phyloP scores from a whole-genome alignment of 352 stramenopile species.

The Pelagophyceae sp. region DNA sequence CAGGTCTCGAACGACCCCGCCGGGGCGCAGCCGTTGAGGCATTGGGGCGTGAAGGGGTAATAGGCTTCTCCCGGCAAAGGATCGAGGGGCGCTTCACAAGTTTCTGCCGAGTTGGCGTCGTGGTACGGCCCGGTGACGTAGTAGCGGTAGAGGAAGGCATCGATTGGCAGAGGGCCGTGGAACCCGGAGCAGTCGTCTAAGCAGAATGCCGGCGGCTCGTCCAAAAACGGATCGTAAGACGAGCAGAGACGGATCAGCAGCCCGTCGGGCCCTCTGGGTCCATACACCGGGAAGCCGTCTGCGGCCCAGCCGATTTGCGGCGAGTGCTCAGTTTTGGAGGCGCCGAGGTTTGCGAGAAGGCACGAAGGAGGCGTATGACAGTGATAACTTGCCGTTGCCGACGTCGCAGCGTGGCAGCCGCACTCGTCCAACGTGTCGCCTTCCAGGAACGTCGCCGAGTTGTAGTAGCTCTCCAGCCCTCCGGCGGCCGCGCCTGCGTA shows the following conservation, averaged over 20 bases:
- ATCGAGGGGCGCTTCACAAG: not conserved
- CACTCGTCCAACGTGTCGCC: slow-evolving; percentile 39
- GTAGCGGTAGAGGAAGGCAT: slow-evolving; percentile 10
- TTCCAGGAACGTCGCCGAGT: slow-evolving; percentile 41
- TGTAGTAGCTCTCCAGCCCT: slow-evolving; percentile 43
- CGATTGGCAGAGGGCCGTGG: not conserved
- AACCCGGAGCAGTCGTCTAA: slow-evolving; percentile 8
- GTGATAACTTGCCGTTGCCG: slow-evolving; percentile 54
- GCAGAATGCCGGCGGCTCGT: not conserved
- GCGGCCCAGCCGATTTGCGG: slow-evolving; percentile 59
- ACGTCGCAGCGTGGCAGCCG: slow-evolving; percentile 54
- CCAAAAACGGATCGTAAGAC: not conserved
- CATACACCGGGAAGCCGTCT: slow-evolving; percentile 63
- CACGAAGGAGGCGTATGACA: slow-evolving; percentile 62
- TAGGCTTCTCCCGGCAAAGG: not conserved
- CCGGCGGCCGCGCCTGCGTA: slow-evolving; percentile 40
- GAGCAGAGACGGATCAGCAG: not conserved
- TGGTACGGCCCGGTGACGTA: not conserved
- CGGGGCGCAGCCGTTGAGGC: not conserved
- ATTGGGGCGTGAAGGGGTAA: slow-evolving; percentile 4
- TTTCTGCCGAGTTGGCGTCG: not conserved
- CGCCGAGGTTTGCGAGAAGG: slow-evolving; percentile 45
- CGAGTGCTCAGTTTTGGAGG: slow-evolving; percentile 34
- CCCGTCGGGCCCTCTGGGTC: slow-evolving; percentile 22
- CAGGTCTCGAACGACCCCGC: not conserved